Evolutionary conservation across 805 yeast species (phyloP).

Genomic region (Sugiyamaella americana): DNA sequence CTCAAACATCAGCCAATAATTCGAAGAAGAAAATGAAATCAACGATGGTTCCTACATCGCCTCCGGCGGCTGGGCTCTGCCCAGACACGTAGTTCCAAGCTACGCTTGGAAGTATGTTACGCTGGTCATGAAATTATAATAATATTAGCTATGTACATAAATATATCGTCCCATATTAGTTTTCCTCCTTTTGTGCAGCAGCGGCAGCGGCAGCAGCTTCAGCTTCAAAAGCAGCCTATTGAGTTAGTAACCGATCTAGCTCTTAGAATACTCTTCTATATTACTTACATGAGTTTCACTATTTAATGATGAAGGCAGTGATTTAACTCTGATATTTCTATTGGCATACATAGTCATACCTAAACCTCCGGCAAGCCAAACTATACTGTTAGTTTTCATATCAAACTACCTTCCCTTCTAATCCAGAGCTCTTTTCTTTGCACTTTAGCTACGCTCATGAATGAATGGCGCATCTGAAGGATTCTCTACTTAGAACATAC

Average conservation of each 20-base stretch:
- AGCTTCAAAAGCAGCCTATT: neutral
- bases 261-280: neutral
- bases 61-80: too few species aligned
- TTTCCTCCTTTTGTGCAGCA: constrained; percentile 1
- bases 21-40: neutral
- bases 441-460: neutral
- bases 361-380: constrained; percentile 43
- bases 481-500: too few species aligned
- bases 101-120: too few species aligned
- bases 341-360: constrained; percentile 47
- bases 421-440: neutral
- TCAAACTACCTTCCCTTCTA: neutral
- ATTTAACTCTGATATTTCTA: constrained; percentile 34
- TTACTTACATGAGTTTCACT: constrained; percentile 4
- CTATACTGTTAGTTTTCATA: neutral
- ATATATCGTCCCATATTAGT: too few species aligned
- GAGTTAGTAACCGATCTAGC: too few species aligned
- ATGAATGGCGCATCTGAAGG: too few species aligned
- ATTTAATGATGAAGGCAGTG: constrained; percentile 3
- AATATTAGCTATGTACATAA: too few species aligned
- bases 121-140: too few species aligned
- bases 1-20: neutral
- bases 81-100: too few species aligned
- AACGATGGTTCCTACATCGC: too few species aligned
- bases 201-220: neutral